A percentile compares a stretch with the other conserved stretches of the same genome.
phyloP scores from a whole-genome alignment of 352 stramenopile species.

The Pythium sukuiense region DNA sequence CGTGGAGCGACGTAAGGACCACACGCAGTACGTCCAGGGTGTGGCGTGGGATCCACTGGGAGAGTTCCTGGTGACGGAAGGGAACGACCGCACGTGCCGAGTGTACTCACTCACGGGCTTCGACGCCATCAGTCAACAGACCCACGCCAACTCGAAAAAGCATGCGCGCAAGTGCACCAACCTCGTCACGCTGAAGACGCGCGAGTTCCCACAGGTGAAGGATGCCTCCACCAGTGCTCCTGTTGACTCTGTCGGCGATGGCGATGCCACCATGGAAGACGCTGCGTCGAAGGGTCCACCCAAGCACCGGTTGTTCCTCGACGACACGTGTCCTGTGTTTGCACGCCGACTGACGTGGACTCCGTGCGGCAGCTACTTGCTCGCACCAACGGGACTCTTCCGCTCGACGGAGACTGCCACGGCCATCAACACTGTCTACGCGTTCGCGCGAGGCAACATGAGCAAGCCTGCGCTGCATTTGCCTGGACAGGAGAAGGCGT shows the following conservation, averaged over 20 bases:
- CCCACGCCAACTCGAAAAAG: slow-evolving; percentile 52
- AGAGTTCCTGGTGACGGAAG: slow-evolving; percentile 92
- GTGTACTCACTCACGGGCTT: slow-evolving; percentile 89
- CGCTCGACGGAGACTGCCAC: slow-evolving; percentile 41
- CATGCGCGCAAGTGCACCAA: slow-evolving; percentile 68
- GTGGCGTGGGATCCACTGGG: slow-evolving; percentile 95
- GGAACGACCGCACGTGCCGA: slow-evolving; percentile 93
- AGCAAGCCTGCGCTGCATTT: slow-evolving; percentile 91
- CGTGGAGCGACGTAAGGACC: slow-evolving; percentile 88
- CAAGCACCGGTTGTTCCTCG: slow-evolving; percentile 90
- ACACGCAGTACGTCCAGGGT: slow-evolving; percentile 96
- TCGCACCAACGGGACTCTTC: slow-evolving; percentile 85
- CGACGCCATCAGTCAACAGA: slow-evolving; percentile 41
- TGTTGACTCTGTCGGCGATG: neutral
- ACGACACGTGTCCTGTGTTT: slow-evolving; percentile 95
- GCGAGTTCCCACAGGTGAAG: slow-evolving; percentile 44
- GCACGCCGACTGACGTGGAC: slow-evolving; percentile 92
- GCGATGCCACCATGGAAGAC: slow-evolving; percentile 16
- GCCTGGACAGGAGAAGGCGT: slow-evolving; percentile 91
- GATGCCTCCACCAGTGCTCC: neutral
- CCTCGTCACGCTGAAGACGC: slow-evolving; percentile 77
- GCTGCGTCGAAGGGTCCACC: slow-evolving; percentile 20
- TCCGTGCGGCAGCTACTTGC: slow-evolving; percentile 91
- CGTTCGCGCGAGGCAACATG: slow-evolving; percentile 93
- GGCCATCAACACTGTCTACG: slow-evolving; percentile 87